These are phyloP conservation scores for Lyophyllum atratum DNA, from an alignment of 768 basidiomycete genomes.

Conservation along the genomic window DNA sequence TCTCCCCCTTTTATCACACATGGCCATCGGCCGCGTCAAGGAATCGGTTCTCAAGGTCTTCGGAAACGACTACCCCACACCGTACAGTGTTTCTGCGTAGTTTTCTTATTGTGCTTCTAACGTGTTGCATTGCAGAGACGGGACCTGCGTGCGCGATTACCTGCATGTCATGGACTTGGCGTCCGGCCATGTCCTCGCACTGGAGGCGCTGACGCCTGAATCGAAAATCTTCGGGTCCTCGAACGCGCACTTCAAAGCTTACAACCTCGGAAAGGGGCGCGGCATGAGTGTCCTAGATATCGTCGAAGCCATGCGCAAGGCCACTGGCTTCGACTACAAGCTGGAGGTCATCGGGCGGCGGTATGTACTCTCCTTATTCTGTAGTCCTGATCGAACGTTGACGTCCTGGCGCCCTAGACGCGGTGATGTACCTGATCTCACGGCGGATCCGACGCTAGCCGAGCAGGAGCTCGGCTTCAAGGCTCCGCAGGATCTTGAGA, in stretches of 20 bases:
- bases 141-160: constrained; percentile 97
- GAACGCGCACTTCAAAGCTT: constrained; percentile 81
- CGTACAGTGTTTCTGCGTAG: constrained; percentile 44
- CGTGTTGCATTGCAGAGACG: constrained; percentile 59
- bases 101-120: not conserved
- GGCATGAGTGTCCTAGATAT: constrained; percentile 95
- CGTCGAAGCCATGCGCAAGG: constrained; percentile 90
- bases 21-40: constrained; percentile 87
- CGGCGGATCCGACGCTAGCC: constrained; percentile 89
- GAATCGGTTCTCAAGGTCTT: constrained; percentile 79
- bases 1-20: constrained; percentile 89
- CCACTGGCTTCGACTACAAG: constrained; percentile 86
- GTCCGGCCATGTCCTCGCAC: constrained; percentile 88
- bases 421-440: constrained; percentile 96
- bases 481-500: constrained; percentile 77
- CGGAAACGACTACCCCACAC: constrained; percentile 96
- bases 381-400: not conserved
- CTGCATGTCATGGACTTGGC: constrained; percentile 93
- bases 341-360: constrained; percentile 89
- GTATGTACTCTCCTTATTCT: constrained; percentile 44
- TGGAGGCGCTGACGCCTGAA: constrained; percentile 73
- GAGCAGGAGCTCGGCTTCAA: constrained; percentile 93
- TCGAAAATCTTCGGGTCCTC: constrained; percentile 59
- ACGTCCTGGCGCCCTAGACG: constrained; percentile 46
- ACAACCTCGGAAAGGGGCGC: constrained; percentile 93